A percentile compares a stretch with the other conserved stretches of the same genome.
phyloP scores from a whole-genome alignment of 2,329 filamentous ascomycete species.

The Exophiala aquamarina region DNA sequence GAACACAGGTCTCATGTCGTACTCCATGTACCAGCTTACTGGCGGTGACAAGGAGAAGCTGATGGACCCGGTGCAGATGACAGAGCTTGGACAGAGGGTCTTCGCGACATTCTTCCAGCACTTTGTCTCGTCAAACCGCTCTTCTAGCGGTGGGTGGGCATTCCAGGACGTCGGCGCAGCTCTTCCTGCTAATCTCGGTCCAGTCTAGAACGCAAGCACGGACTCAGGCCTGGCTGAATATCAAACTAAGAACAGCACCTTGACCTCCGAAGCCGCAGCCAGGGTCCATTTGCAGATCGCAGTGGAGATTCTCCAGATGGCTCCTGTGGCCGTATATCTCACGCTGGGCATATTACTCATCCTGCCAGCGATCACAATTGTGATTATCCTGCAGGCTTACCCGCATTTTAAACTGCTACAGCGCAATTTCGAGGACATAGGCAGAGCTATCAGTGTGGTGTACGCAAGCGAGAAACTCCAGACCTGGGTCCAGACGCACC shows the following conservation, averaged over 20 bases:
- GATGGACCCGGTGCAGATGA: constrained; percentile 4
- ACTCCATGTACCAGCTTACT: constrained; percentile 10
- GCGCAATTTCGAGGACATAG: constrained; percentile 5
- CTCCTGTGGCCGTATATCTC: constrained; percentile 6
- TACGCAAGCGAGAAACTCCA: constrained; percentile 6
- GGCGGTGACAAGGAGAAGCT: constrained; percentile 2
- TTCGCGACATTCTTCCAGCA: constrained; percentile 17
- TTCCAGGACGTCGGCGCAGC: constrained; percentile 13
- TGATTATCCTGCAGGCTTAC: constrained; percentile 3
- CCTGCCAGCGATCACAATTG: constrained; percentile 1
- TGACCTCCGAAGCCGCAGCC: constrained; percentile 5
- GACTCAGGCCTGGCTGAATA: background rate
- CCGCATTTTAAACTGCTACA: constrained; percentile 1
- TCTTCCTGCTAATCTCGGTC: constrained; percentile 7
- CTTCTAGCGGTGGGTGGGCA: constrained; percentile 10
- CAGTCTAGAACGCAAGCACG: background rate
- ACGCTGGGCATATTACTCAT: constrained; percentile 4
- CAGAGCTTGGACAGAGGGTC: constrained; percentile 7
- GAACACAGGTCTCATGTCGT: constrained; percentile 17
- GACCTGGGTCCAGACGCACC: constrained; percentile 2
- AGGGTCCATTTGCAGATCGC: constrained; percentile 4
- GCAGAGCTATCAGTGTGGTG: constrained; percentile 2
- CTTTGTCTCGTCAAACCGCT: constrained; percentile 8
- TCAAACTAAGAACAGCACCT: background rate
- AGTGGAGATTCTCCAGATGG: constrained; percentile 12